Base-by-base conservation (phyloP, 2,329 filamentous ascomycete species). In the Capronia epimyces region DNA sequence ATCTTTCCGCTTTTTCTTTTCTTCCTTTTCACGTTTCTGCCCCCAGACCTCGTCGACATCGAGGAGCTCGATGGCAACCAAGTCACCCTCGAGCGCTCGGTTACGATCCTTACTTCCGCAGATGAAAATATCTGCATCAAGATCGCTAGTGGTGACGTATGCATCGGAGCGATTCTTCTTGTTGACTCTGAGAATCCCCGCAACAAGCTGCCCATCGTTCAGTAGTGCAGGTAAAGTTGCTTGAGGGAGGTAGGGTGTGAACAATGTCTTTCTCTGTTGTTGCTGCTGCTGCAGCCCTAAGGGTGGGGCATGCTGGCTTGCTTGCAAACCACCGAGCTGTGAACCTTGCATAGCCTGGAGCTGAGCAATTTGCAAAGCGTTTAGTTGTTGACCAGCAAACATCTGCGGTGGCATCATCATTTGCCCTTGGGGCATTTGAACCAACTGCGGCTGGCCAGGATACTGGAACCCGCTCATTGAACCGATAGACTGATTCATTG, bases 1-100 rank as follows among this genome's bases (percentile, higher is more conserved):
- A 65, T 98, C 93, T 77, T 98, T 98, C 69, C 93, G 87, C 76
- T 97, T 98, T 82, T 98, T 98, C 80, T 98, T 98, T 70, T 98
- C 93, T 72, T 98, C 93, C 70, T 98, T 98, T 70, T 98, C 93
- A 50, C 89, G 88, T 78, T 98, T 98, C 75, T 98, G 93, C 20
- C 86, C 82, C 93, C 93, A 98, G 2, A 98, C 93, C 66, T 98
- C 93, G 67, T 97, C 93, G 6, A 98, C 93, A 65, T 98, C 91
- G 45, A 98, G 82, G 41, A 98, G 83, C 71, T 98, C 93, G 47
- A 98, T 83, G 25, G 93, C 93, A 52, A 98, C 93, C 49, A 95
- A 79, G 67, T 98, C 93, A 52, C 93, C 93, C 69, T 98, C 93
- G 29, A 98, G 79, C 49, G 93, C 93, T 70, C 93, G 87, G 69